Evolutionary conservation across 495 filamentous ascomycete genomes (phyloP), one percentile per base, ranked within the genome.

Genomic region (Cairneyella variabilis): DNA sequence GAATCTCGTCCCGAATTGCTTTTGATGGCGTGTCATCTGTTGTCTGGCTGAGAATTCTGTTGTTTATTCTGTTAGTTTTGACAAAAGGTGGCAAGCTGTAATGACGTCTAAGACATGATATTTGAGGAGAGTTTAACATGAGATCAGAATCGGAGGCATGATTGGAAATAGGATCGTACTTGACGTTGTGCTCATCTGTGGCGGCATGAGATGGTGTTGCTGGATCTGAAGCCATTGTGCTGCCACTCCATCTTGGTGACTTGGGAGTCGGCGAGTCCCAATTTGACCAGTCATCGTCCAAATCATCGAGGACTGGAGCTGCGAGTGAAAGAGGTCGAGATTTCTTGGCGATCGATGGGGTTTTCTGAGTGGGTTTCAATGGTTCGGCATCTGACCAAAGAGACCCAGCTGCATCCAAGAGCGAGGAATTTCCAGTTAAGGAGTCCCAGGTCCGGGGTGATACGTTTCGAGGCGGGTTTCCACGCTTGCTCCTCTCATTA

Each of bases 251-350:
- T 51, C 71, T 67, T 20, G 75, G 61, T 5, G 72, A 70, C 48
- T 73, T 73, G 17, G 69, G 67, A 21, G 74, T 66, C 39, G 83
- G 77, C 6, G 74, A 76, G 58, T 89, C 83, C 86, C 85, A 89
- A 59, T 78, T 79, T 40, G 82, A 81, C 85, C 85, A 90, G 63
- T 82, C 79, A 53, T 85, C 83, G 43, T 88, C 85, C 62, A 83
- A 76, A 43, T 81, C 77, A 55, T 79, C 72, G 20, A 58, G 40
- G 12, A 27, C 37, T 17, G 53, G 50, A 20, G 59, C 51, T 39
- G 57, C 42, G 2, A 70, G 59, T 54, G 69, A 67, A 54, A 69
- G 45, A 44, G 63, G 57, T 53, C 63, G 50, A 21, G 43, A 36
- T 20, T 47, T 52, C 22, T 56, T 57, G 7, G 9, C 21, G 3